A percentile compares a stretch with the other conserved stretches of the same genome.
Conservation (phyloP, 2,329 filamentous ascomycete species). For the Exophiala calicioides region DNA sequence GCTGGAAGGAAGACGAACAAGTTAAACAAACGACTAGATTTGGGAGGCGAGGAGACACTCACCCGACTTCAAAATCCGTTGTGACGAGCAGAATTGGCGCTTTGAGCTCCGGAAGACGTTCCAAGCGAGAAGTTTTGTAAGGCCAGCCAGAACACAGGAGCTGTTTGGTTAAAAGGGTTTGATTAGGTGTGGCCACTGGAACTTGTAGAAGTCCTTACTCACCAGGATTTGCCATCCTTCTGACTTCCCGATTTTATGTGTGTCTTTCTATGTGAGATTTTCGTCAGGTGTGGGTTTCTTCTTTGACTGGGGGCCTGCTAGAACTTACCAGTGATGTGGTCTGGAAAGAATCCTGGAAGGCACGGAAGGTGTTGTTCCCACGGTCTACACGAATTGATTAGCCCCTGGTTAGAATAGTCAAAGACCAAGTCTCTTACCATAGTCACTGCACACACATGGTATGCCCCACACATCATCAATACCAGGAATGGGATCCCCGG, state of each 20-base stretch:
- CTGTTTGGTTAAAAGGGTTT: too few species aligned
- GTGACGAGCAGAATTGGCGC: slow-evolving; percentile 9
- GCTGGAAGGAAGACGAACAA: slow-evolving; percentile 5
- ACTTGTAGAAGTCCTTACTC: too few species aligned
- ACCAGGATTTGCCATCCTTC: too few species aligned
- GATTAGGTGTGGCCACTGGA: too few species aligned
- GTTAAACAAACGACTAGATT: neutral
- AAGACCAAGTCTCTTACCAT: slow-evolving; percentile 3
- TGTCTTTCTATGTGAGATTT: too few species aligned
- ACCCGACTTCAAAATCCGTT: slow-evolving; percentile 11
- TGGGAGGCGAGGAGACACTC: neutral
- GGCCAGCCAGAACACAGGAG: slow-evolving; percentile 11
- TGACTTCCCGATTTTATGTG: too few species aligned
- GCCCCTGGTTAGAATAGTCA: neutral
- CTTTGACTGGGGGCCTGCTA: too few species aligned
- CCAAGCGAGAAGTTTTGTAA: neutral
- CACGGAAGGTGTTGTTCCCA: slow-evolving; percentile 4
- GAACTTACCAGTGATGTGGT: too few species aligned
- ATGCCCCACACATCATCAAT: neutral
- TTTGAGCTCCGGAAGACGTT: neutral
- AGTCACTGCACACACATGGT: slow-evolving; percentile 3
- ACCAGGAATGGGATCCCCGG: neutral
- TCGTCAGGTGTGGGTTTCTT: too few species aligned
- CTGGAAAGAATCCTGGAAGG: too few species aligned
- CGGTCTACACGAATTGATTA: too few species aligned